Evolutionary conservation across 106 monocot genomes (phyloP).

Genomic region (Triglochin maritima): DNA sequence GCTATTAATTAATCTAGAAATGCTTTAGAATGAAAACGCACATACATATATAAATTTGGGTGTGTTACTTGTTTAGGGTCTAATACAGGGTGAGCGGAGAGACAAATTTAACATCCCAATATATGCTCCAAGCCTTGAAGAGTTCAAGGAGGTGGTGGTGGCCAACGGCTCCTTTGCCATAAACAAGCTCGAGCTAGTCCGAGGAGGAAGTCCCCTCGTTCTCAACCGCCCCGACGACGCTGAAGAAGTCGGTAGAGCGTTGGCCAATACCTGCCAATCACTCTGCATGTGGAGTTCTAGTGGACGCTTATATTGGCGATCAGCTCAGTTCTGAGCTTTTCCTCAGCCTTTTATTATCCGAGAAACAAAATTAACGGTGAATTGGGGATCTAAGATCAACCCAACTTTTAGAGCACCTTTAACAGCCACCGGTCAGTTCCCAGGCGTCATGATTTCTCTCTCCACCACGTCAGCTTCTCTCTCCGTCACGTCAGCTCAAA

Average conservation of each 20-base stretch:
- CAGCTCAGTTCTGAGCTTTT: conserved; percentile 12
- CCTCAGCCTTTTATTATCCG: neutral
- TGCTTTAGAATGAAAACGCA: neutral
- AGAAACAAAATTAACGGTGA: no score
- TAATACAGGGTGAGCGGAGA: conserved; percentile 16
- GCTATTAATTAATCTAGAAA: neutral
- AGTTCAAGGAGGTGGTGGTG: conserved; percentile 28
- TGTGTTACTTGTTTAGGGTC: conserved; percentile 4
- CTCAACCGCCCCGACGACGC: conserved; percentile 14
- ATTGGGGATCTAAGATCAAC: no score
- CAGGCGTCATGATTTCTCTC: no score
- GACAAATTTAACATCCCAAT: conserved; percentile 32
- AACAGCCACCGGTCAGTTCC: no score
- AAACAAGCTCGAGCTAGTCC: conserved; percentile 18
- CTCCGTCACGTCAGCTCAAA: no score
- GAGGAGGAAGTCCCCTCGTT: conserved; percentile 9
- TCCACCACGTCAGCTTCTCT: no score
- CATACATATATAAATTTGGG: neutral
- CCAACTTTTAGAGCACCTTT: no score
- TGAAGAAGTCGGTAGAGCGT: conserved; percentile 6
- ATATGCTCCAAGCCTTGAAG: conserved; percentile 19
- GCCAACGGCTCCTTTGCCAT: conserved; percentile 10
- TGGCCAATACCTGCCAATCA: conserved; percentile 10
- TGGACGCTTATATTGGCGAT: conserved; percentile 26
- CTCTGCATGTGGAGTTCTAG: conserved; percentile 19